A percentile compares a stretch with the other conserved stretches of the same genome.
These are phyloP conservation scores for Pestalotiopsis sp. DNA, from an alignment of 2,329 filamentous ascomycete genomes.

Conservation along the genomic window DNA sequence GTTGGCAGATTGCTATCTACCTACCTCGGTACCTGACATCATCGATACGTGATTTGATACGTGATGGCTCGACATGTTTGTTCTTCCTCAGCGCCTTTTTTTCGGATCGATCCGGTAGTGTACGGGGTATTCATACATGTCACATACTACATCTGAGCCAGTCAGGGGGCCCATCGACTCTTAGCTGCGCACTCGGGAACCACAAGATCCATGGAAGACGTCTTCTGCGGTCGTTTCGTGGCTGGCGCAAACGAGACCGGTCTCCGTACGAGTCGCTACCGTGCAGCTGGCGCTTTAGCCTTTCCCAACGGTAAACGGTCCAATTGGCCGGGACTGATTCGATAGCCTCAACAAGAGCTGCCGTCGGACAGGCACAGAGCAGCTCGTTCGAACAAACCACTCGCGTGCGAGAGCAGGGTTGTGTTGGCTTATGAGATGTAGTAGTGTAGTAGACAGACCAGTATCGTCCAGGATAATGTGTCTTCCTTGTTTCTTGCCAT, in stretches of 20 bases:
- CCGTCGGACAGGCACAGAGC: neutral
- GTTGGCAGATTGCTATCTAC: no score
- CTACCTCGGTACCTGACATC: no score
- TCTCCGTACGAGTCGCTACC: neutral
- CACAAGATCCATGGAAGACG: constrained; percentile 5
- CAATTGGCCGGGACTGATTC: neutral
- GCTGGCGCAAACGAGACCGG: neutral
- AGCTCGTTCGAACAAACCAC: neutral
- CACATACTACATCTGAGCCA: neutral
- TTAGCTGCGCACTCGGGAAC: neutral
- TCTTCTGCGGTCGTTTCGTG: constrained; percentile 4
- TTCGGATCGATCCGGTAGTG: no score
- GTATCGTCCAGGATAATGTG: neutral
- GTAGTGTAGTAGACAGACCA: neutral
- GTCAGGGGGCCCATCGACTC: neutral
- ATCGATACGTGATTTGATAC: no score
- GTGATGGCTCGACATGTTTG: no score
- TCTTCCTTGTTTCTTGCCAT: neutral
- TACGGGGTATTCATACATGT: neutral
- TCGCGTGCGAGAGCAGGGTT: neutral
- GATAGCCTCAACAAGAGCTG: neutral
- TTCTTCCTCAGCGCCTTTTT: no score
- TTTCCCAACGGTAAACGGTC: neutral
- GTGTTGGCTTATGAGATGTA: neutral
- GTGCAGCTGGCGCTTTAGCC: neutral